These are phyloP conservation scores for Colletotrichum incanum DNA, from an alignment of 2,329 filamentous ascomycete species.

Conservation along the genomic window DNA sequence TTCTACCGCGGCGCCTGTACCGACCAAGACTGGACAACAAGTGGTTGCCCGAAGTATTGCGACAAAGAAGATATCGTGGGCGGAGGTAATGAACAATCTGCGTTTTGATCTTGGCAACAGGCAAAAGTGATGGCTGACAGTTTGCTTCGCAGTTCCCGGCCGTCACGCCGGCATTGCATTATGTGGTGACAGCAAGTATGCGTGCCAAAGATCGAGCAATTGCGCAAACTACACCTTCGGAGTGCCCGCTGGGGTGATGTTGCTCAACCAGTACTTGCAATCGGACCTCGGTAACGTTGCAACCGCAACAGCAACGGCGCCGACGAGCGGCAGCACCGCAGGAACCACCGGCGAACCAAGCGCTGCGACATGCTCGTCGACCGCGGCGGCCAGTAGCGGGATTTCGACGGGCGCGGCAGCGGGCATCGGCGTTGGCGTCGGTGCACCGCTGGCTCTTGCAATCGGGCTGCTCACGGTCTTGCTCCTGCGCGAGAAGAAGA, in stretches of 20 bases:
- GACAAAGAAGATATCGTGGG: conserved; percentile 8
- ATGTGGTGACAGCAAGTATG: conserved; percentile 15
- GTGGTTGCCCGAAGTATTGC: conserved; percentile 35
- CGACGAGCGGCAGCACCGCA: neutral
- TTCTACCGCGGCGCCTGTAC: conserved; percentile 40
- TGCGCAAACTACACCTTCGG: conserved; percentile 32
- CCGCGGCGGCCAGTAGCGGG: neutral
- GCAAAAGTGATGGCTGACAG: neutral
- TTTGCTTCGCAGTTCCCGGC: conserved; percentile 6
- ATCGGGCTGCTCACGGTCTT: conserved; percentile 22
- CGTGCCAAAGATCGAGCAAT: conserved; percentile 25
- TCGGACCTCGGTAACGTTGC: conserved; percentile 12
- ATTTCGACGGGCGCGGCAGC: conserved; percentile 35
- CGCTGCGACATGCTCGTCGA: conserved; percentile 2
- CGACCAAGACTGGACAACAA: conserved; percentile 12
- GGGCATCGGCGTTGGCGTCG: conserved; percentile 36
- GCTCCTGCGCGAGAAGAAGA: conserved; percentile 40
- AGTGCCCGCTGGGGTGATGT: conserved; percentile 18
- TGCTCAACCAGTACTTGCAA: conserved; percentile 26
- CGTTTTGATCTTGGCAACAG: neutral
- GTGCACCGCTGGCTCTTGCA: conserved; percentile 29
- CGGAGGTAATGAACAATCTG: neutral
- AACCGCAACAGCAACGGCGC: neutral
- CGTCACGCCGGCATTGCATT: neutral
- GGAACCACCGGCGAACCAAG: neutral